These are phyloP conservation scores for Strobilomyces confusus DNA, from an alignment of 768 basidiomycete species.

Conservation along the genomic window DNA sequence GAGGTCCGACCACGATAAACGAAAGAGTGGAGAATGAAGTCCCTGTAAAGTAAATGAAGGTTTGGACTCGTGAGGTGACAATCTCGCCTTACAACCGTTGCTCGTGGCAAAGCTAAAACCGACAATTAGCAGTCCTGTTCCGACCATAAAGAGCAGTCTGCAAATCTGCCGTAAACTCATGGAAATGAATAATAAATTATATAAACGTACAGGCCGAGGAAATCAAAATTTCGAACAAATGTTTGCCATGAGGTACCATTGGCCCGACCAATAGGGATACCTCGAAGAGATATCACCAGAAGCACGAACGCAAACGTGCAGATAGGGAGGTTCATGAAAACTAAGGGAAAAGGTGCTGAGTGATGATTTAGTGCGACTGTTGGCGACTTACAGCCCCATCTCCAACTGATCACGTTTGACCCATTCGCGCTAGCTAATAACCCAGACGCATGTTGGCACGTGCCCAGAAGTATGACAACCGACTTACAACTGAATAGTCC, in stretches of 20 bases:
- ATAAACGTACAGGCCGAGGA: slow-evolving; percentile 65
- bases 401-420: slow-evolving; percentile 51
- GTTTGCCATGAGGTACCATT: slow-evolving; percentile 52
- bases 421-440: slow-evolving; percentile 24
- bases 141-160: slow-evolving; percentile 71
- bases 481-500: slow-evolving; percentile 73
- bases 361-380: slow-evolving; percentile 9
- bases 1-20: slow-evolving; percentile 53
- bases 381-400: slow-evolving; percentile 74
- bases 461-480: slow-evolving; percentile 7
- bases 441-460: slow-evolving; percentile 19
- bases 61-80: neutral
- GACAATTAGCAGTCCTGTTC: slow-evolving; percentile 69
- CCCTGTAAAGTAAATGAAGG: slow-evolving; percentile 45
- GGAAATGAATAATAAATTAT: slow-evolving; percentile 10
- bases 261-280: slow-evolving; percentile 44
- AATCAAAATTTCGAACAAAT: slow-evolving; percentile 63
- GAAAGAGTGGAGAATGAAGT: slow-evolving; percentile 54
- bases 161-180: slow-evolving; percentile 18
- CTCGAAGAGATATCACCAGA: slow-evolving; percentile 56
- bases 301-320: slow-evolving; percentile 58
- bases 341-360: slow-evolving; percentile 36
- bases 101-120: slow-evolving; percentile 76
- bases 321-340: slow-evolving; percentile 80
- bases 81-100: slow-evolving; percentile 55